A percentile compares a stretch with the other conserved stretches of the same genome.
phyloP scores from a whole-genome alignment of 164 flowering plant species.

The Platanus orientalis region DNA sequence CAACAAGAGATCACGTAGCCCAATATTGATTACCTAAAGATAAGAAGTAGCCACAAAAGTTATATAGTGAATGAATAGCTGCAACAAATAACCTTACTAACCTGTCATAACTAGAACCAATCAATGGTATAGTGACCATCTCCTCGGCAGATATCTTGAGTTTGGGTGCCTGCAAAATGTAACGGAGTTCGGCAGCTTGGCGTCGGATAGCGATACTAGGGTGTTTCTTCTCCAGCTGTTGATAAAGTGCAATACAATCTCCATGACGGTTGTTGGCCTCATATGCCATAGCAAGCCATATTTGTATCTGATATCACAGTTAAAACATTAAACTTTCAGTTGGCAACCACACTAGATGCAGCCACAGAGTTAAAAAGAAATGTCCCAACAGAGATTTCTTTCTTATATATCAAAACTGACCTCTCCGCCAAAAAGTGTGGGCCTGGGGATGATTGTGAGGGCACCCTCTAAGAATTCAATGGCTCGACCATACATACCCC shows the following conservation, averaged over 20 bases:
- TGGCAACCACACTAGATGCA: no score
- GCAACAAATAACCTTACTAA: constrained; percentile 14
- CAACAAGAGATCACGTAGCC: neutral
- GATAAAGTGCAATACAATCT: constrained; percentile 84
- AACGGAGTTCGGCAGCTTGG: constrained; percentile 85
- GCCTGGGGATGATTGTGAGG: constrained; percentile 82
- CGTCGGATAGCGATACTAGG: constrained; percentile 74
- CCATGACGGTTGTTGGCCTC: constrained; percentile 88
- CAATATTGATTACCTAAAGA: neutral
- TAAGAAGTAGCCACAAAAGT: neutral
- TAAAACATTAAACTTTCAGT: neutral
- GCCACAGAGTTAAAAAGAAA: neutral
- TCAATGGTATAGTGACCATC: constrained; percentile 88
- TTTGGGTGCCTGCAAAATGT: constrained; percentile 94
- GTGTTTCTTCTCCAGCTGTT: constrained; percentile 65
- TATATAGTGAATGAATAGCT: neutral
- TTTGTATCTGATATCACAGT: constrained; percentile 64
- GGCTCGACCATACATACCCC: constrained; percentile 78
- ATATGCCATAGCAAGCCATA: constrained; percentile 99
- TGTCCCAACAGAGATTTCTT: constrained; percentile 2
- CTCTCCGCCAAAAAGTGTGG: constrained; percentile 95
- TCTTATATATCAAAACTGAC: constrained; percentile 32
- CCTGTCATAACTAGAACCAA: constrained; percentile 92
- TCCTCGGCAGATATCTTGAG: constrained; percentile 90
- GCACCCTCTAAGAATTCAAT: constrained; percentile 90